Conservation (phyloP, 2,329 filamentous ascomycete genomes). For the Fusarium guadeloupense region DNA sequence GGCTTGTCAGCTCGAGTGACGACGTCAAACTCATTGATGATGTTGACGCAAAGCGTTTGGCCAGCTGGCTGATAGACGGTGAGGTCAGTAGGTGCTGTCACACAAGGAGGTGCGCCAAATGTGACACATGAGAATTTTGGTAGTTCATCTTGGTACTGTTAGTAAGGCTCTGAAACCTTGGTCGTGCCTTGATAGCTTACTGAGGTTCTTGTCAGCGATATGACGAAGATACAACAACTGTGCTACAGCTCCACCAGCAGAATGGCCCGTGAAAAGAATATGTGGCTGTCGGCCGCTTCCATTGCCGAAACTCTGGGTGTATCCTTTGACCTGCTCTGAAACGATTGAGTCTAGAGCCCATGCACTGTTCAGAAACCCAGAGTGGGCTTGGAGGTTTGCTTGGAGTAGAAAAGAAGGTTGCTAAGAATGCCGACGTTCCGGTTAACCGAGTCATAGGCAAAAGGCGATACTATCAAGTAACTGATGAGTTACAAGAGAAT, state of each 20-base stretch:
- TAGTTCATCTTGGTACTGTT: constrained; percentile 3
- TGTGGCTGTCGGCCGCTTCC: constrained; percentile 5
- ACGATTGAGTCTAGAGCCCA: constrained; percentile 21
- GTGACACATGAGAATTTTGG: constrained; percentile 35
- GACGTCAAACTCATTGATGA: constrained; percentile 40
- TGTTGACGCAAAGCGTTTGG: constrained; percentile 31
- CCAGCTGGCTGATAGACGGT: not conserved
- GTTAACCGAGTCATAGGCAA: not conserved
- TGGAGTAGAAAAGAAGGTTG: not conserved
- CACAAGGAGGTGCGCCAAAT: constrained; percentile 35
- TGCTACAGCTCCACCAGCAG: constrained; percentile 39
- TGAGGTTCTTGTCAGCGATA: constrained; percentile 4
- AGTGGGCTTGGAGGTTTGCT: constrained; percentile 24
- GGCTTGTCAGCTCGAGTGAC: constrained; percentile 35
- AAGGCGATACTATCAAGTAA: not conserved
- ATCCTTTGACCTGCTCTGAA: constrained; percentile 2
- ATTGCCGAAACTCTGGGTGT: not conserved
- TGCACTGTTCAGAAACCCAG: constrained; percentile 31
- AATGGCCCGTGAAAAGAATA: constrained; percentile 38
- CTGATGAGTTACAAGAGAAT: not conserved
- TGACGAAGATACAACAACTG: constrained; percentile 30
- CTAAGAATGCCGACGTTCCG: not conserved
- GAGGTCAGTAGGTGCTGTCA: constrained; percentile 18
- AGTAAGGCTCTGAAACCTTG: not conserved
- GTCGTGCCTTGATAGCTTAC: constrained; percentile 2